Base-by-base conservation (phyloP, 768 basidiomycete genomes). In the Leccinum broughii region DNA sequence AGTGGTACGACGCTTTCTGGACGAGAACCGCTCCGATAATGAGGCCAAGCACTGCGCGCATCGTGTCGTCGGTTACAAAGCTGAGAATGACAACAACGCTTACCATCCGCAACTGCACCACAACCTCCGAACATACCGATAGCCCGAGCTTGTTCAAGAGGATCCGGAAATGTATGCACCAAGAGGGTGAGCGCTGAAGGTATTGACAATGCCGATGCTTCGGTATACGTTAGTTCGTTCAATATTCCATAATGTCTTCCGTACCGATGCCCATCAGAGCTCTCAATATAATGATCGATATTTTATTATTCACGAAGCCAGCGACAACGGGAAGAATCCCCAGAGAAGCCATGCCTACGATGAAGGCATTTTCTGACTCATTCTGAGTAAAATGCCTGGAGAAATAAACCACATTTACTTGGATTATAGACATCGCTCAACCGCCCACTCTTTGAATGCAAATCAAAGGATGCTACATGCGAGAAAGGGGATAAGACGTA, bases 181-280 rank as follows among this genome's bases (percentile, higher is more conserved):
- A 85, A 75, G 35, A 86, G 73, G 41, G 77, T 71, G n/a, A 81
- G 69, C 6, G 83, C 79, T 3, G 82, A 80, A 3, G 83, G 83
- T 39, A 84, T 77, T 9, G 80, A 81, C 73, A 83, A 69, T 2
- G 82, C 75, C 20, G 80, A 83, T 13, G 75, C 80, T 76, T 73
- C 14, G n/a, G 55, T 1, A 20, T 17, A 8, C 22, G n/a, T 71
- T 4, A 65, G 46, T 20, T 51, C 15, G 57, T 24, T 15, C 32
- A 3, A 54, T 7, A n/a, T 10, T 20, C 0, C n/a, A 7, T 37
- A 5, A 3, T 1, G 6, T 32, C 20, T 44, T 41, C n/a, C 70
- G 56, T 50, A 78, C 82, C 76, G 37, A 80, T 74, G 20, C 85
- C 85, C 63, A 75, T 79, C 9, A 86, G 53, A 3, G 81, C 84